Conservation (phyloP, 768 basidiomycete genomes). For the Phylloporus scabripes region DNA sequence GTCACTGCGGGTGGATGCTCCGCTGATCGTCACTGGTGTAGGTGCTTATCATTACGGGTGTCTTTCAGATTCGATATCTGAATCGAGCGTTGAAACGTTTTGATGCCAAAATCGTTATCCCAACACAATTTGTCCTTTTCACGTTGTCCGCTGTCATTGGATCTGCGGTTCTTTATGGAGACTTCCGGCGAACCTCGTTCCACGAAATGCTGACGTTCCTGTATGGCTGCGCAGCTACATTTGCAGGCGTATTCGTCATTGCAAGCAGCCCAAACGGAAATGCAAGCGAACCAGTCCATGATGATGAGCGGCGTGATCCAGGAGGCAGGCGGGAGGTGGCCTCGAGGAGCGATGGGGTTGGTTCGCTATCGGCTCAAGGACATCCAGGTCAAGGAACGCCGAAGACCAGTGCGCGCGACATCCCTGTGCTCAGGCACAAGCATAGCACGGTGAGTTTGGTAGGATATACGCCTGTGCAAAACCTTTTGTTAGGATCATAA, state of each 20-base stretch:
- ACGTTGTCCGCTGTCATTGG: slow-evolving; percentile 90
- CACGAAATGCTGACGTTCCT: slow-evolving; percentile 80
- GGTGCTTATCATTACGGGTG: slow-evolving; percentile 67
- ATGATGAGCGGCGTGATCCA: slow-evolving; percentile 30
- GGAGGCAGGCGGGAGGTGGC: slow-evolving; percentile 25
- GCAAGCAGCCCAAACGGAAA: slow-evolving; percentile 51
- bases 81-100: slow-evolving; percentile 89
- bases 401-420: slow-evolving; percentile 32
- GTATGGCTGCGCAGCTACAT: slow-evolving; percentile 86
- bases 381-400: slow-evolving; percentile 46
- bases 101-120: slow-evolving; percentile 92
- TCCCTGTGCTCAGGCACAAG: slow-evolving; percentile 45
- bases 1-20: not conserved
- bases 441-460: slow-evolving; percentile 57
- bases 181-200: slow-evolving; percentile 79
- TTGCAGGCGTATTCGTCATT: slow-evolving; percentile 84
- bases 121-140: slow-evolving; percentile 92
- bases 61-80: slow-evolving; percentile 81
- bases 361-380: slow-evolving; percentile 23
- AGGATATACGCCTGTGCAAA: slow-evolving; percentile 74
- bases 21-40: slow-evolving; percentile 25
- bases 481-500: slow-evolving; percentile 56
- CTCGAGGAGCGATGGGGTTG: slow-evolving; percentile 25
- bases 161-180: slow-evolving; percentile 89
- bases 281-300: slow-evolving; percentile 25